Base-by-base conservation (phyloP, 2,329 filamentous ascomycete genomes). In the Neopestalotiopsis rosae region DNA sequence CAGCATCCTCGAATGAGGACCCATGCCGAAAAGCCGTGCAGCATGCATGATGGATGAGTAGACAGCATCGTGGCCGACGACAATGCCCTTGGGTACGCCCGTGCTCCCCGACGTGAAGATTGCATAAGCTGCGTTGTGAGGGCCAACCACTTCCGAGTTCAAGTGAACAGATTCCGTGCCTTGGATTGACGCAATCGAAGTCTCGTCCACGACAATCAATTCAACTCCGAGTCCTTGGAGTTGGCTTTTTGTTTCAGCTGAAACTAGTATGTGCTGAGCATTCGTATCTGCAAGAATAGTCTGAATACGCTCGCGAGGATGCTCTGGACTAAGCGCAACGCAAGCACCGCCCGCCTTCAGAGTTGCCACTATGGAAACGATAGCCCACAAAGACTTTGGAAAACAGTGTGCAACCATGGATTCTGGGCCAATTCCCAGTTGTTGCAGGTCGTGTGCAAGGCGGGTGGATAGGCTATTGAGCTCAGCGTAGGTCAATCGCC, bases 321-420 rank as follows among this genome's bases (percentile, higher is more conserved):
- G 71, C 5, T 78, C 76, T 10, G 81, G 78, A 32, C 84, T 81
- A 0, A 85, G 66, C 0, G 79, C 77, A 17, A 77, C 72, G 66
- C 74, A 79, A 0, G 76, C 76, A 2, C 72, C 76, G 3, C 79
- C 80, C 20, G 79, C 76, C 57, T 81, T 81, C 38, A 81, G 68
- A 2, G 80, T 75, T 1, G 74, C 78, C 14, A 82, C 67, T 67
- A 79, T 78, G 0, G 77, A 75, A 14, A 81, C 73, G 4, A 76
- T 68, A 1, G 73, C 73, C 77, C 77, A 81, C 45, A 71, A 71
- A 5, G 78, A 80, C 70, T 81, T 81, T 28, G 79, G 75, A 58
- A 80, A 80, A 67, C 74, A 77, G 45, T 81, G 66, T 0, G 78
- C 77, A 5, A 82, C 75, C 0, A 80, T 58, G 3, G 70, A 69